Base-by-base conservation (phyloP, 495 filamentous ascomycete genomes). In the Aspergillus homomorphus region DNA sequence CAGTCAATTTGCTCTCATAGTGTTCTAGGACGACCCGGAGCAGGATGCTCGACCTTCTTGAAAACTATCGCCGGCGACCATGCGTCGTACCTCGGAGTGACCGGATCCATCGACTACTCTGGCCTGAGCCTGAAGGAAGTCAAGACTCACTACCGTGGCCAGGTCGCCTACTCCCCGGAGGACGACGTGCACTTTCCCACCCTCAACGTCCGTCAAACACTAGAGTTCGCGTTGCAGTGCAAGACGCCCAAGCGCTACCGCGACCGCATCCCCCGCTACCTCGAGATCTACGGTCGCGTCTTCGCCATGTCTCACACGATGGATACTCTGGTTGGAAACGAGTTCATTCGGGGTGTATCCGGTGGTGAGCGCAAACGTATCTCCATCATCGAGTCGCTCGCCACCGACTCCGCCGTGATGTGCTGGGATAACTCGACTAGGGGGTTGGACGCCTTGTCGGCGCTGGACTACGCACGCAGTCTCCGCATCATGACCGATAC, bases 401-500 rank as follows among this genome's bases (percentile, higher is more conserved):
- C 90, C n/a, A 85, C 86, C 8, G 85, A 86, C 50, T 85, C 85
- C 10, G 84, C 84, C 46, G 72, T 96, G 18, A 79, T 82, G 43
- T 87, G 82, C 5, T 94, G 90, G 89, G 91, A 95, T 66, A 94
- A 96, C 71, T 86, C 82, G 24, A 93, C 90, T 3, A 83, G 91
- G 57, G 91, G 91, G 28, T 76, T 95, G 28, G 91, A 96, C 64
- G 86, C 87, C 1, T 87, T 85, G 10, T 94, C 90, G 0, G 91
- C 91, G 0, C 78, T 94, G 50, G 87, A 91, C 44, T 77, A 75
- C 45, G 74, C 81, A 58, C 85, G 89, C 63, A 84, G 85, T 0
- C 77, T 92, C 44, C 82, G 88, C 0, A 75, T 90, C 38, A 78
- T 87, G 63, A 87, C 88, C 8, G 83, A 90, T 63, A 76, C 90